Evolutionary conservation across 306 rosid species (phyloP).

Genomic region (Dryas octopetala): DNA sequence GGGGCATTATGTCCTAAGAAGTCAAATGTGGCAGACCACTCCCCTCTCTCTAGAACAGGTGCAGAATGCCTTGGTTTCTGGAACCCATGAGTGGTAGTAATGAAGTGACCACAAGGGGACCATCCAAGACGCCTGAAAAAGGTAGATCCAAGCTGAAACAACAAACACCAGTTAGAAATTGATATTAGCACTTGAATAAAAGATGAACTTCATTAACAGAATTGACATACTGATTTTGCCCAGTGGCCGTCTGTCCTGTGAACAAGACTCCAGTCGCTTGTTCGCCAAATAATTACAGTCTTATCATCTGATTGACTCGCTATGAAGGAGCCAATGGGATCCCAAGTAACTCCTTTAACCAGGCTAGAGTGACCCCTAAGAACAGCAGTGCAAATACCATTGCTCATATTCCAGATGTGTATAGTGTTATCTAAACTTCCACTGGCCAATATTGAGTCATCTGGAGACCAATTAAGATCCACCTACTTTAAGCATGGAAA

Average conservation of each 20-base stretch:
- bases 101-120: slow-evolving; percentile 99
- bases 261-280: slow-evolving; percentile 99
- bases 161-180: slow-evolving; percentile 32
- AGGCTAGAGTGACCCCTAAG: slow-evolving; percentile 98
- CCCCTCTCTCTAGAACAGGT: slow-evolving; percentile 98
- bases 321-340: slow-evolving; percentile 96
- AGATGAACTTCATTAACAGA: slow-evolving; percentile 10
- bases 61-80: slow-evolving; percentile 99
- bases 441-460: slow-evolving; percentile 91
- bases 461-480: slow-evolving; percentile 99
- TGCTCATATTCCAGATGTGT: slow-evolving; percentile 95
- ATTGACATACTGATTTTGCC: slow-evolving; percentile 78
- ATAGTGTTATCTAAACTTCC: slow-evolving; percentile 96
- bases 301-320: slow-evolving; percentile 99
- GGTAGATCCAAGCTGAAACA: slow-evolving; percentile 93
- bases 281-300: slow-evolving; percentile 96
- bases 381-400: slow-evolving; percentile 95
- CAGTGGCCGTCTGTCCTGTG: slow-evolving; percentile 98
- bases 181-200: slow-evolving; percentile 8
- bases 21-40: slow-evolving; percentile 99
- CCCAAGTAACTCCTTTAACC: slow-evolving; percentile 99
- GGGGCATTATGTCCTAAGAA: slow-evolving; percentile 99
- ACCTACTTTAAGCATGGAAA: slow-evolving; percentile 95
- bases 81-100: slow-evolving; percentile 97
- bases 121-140: slow-evolving; percentile 98